These are phyloP conservation scores for Actinomortierella wolfii DNA, from an alignment of 371 early-diverging fungal genomes.

Conservation along the genomic window DNA sequence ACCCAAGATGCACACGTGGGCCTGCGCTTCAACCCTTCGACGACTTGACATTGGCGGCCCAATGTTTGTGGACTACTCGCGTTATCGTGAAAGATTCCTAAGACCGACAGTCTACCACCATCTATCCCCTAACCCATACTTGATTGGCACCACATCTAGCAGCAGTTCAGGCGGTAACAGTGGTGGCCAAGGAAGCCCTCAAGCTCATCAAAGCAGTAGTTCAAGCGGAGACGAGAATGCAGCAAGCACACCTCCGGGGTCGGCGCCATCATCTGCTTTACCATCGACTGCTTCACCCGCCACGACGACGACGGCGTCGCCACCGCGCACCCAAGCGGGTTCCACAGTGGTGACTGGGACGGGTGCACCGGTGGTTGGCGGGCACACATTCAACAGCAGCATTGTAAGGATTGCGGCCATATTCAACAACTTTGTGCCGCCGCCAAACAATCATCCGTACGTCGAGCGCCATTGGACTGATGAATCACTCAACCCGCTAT, in stretches of 20 bases:
- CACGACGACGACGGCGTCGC: slow-evolving; percentile 1
- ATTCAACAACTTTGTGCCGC: too few species aligned
- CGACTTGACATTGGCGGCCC: slow-evolving; percentile 32
- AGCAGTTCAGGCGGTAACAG: too few species aligned
- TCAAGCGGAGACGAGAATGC: too few species aligned
- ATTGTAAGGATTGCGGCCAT: too few species aligned
- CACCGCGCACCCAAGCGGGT: too few species aligned
- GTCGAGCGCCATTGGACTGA: too few species aligned
- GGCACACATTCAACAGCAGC: too few species aligned
- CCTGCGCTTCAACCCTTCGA: slow-evolving; percentile 25
- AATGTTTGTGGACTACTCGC: slow-evolving; percentile 36
- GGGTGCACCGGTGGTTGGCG: too few species aligned
- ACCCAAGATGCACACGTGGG: slow-evolving; percentile 18
- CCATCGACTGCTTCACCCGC: neutral
- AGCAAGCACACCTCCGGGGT: neutral
- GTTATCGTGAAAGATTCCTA: slow-evolving; percentile 22
- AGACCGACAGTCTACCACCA: slow-evolving; percentile 41
- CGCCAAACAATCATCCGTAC: too few species aligned
- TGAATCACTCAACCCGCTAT: slow-evolving; percentile 28
- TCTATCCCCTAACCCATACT: slow-evolving; percentile 33
- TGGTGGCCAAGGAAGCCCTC: too few species aligned
- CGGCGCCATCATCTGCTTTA: neutral
- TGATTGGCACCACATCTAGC: slow-evolving; percentile 18
- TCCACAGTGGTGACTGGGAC: too few species aligned
- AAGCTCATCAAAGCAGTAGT: too few species aligned